Base-by-base conservation (phyloP, 495 filamentous ascomycete genomes). In the Cetradonia linearis region DNA sequence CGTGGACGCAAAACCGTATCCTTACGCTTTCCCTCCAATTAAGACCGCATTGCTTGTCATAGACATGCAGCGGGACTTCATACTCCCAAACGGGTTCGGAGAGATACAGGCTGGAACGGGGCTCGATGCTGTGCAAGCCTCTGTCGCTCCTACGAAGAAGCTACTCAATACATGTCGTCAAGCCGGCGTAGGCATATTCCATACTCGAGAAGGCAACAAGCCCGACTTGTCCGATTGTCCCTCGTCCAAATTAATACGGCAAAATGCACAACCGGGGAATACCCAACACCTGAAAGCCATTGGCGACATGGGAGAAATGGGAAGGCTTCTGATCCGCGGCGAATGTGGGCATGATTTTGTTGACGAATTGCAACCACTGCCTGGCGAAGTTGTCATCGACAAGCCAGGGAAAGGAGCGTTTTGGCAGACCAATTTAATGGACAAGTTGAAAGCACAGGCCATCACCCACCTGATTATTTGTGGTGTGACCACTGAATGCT, bases 401-500 rank as follows among this genome's bases (percentile, higher is more conserved):
- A 87, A 88, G 68, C 83, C 84, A 1, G 84, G 83, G 0, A 74
- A 76, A 3, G 78, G 83, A n/a, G 84, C 85, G 2, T 88, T 88
- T 63, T 71, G 77, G 16, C 73, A 86, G 60, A 87, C 85, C 0
- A 82, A 85, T 31, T 79, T 87, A 48, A 78, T 84, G 57, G 72
- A 82, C 7, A 66, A 81, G 37, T 70, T 88, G 31, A 77, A 76
- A n/a, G 77, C 80, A 56, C 78, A 76, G 49, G 85, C 83, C 1
- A 71, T 90, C 50, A 85, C 80, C 31, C 85, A 88, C 67, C 73
- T 90, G 18, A 68, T 90, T 9, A 64, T 88, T 5, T 76, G 75
- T 16, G 85, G 85, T 3, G 85, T 87, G 9, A 87, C 83, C 1
- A 86, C 85, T 2, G 85, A 88, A 67, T 82, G 84, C 28, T 88